Evolutionary conservation across 2,329 filamentous ascomycete species (phyloP).

Genomic region (Verticillium albo-atrum): DNA sequence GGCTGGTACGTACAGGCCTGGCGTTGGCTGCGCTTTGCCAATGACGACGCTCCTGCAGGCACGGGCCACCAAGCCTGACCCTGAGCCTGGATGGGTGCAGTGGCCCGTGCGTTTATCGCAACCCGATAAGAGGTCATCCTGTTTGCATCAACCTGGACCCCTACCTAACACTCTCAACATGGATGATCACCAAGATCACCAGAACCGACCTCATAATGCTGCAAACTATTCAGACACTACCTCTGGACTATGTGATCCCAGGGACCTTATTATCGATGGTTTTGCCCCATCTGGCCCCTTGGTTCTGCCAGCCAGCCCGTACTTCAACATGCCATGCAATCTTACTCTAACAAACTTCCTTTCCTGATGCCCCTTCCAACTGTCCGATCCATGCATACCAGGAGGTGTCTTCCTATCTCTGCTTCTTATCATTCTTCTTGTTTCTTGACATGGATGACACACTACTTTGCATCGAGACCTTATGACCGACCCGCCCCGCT

Average conservation of each 20-base stretch:
- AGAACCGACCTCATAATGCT: not conserved
- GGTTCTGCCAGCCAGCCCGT: not conserved
- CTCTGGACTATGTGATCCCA: not conserved
- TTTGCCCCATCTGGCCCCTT: not conserved
- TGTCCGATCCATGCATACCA: not conserved
- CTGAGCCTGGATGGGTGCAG: too few species aligned
- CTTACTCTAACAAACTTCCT: not conserved
- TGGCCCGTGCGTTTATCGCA: not conserved
- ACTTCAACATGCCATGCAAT: not conserved
- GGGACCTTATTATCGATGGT: not conserved
- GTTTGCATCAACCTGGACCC: not conserved
- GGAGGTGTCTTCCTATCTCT: not conserved
- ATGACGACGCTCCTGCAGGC: slow-evolving; percentile 1
- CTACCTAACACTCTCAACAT: not conserved
- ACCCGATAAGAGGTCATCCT: not conserved
- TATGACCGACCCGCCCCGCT: not conserved
- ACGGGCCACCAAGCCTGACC: not conserved
- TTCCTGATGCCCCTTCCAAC: not conserved
- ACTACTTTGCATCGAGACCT: not conserved
- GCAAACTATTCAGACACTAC: not conserved
- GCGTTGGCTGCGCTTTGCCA: not conserved
- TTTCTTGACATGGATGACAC: not conserved
- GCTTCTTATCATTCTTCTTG: not conserved
- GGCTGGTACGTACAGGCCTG: not conserved
- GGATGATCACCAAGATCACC: not conserved